Conservation (phyloP, 805 yeast species). For the Isabelozyma pseudorhagii region DNA sequence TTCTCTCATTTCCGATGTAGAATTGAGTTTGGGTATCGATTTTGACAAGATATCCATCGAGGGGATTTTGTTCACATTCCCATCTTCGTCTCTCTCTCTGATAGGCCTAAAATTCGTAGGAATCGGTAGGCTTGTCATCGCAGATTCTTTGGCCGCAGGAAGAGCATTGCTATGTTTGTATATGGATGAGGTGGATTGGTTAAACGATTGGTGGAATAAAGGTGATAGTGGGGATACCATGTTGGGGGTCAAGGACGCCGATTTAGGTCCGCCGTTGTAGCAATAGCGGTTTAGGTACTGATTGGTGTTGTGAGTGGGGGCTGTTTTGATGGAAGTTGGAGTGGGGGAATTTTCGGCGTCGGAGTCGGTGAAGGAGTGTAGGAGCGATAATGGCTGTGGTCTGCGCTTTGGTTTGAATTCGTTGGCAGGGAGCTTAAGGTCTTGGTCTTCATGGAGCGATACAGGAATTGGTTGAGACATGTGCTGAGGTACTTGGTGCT, state of each 20-base stretch:
- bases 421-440: slow-evolving; percentile 17
- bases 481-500: slow-evolving; percentile 1
- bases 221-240: slow-evolving; percentile 38
- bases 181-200: slow-evolving; percentile 11
- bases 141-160: not conserved
- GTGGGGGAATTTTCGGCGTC: slow-evolving; percentile 6
- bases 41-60: slow-evolving; percentile 4
- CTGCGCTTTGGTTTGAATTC: slow-evolving; percentile 37
- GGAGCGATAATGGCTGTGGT: slow-evolving; percentile 37
- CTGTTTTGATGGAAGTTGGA: slow-evolving; percentile 14
- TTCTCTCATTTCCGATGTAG: slow-evolving; percentile 3
- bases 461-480: slow-evolving; percentile 2
- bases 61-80: slow-evolving; percentile 1
- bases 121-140: slow-evolving; percentile 2
- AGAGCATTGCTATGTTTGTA: not conserved
- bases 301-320: slow-evolving; percentile 20
- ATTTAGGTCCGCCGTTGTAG: slow-evolving; percentile 9
- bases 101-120: slow-evolving; percentile 5
- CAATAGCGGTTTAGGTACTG: not conserved
- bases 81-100: not conserved
- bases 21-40: slow-evolving; percentile 1
- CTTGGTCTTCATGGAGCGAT: not conserved
- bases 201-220: slow-evolving; percentile 35
- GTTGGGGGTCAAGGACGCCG: slow-evolving; percentile 24
- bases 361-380: slow-evolving; percentile 25